These are phyloP conservation scores for Nematocida sp. DNA, from an alignment of 371 early-diverging fungal species.

Conservation along the genomic window DNA sequence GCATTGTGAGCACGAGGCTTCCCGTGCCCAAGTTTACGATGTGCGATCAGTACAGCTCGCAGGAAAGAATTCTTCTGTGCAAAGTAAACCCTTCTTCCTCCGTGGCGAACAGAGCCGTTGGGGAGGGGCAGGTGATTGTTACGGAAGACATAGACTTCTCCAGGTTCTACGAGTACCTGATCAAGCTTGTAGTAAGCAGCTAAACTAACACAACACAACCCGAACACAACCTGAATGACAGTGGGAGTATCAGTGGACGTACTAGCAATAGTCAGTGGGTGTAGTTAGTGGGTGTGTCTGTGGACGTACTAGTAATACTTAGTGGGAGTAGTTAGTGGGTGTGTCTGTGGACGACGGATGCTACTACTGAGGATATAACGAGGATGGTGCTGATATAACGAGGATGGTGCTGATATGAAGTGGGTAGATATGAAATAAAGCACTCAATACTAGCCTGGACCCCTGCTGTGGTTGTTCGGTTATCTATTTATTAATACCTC, in stretches of 20 bases:
- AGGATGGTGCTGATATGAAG: no score
- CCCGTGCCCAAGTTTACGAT: conserved; percentile 95
- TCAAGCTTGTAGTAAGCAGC: conserved; percentile 55
- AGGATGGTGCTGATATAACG: no score
- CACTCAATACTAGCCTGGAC: no score
- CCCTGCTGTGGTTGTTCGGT: no score
- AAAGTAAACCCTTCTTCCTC: conserved; percentile 91
- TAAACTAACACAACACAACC: conserved; percentile 13
- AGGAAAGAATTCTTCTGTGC: conserved; percentile 92
- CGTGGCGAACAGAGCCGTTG: conserved; percentile 25
- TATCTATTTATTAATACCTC: neutral
- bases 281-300: no score
- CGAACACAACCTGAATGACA: neutral
- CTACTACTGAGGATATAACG: no score
- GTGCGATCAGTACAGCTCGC: conserved; percentile 89
- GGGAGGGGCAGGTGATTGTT: conserved; percentile 67
- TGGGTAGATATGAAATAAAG: no score
- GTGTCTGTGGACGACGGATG: no score
- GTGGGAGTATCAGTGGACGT: no score
- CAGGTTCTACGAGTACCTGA: conserved; percentile 63
- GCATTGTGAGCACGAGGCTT: conserved; percentile 80
- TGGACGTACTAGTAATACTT: no score
- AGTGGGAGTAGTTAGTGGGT: no score
- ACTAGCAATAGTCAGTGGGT: no score
- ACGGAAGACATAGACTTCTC: conserved; percentile 65